Conservation (phyloP, 768 basidiomycete species). For the Chalciporus piperatus region DNA sequence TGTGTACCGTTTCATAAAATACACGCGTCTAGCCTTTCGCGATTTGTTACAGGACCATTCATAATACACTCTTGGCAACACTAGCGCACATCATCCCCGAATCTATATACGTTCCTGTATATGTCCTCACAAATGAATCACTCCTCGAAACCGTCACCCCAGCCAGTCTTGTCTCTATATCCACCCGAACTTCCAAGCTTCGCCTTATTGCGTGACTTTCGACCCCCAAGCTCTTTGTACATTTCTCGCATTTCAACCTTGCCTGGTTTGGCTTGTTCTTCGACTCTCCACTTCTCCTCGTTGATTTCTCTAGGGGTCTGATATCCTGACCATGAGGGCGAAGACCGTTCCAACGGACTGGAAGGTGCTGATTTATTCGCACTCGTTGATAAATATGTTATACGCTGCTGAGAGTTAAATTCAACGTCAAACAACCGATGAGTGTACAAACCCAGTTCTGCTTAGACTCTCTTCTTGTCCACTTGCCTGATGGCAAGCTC, state of each 20-base stretch:
- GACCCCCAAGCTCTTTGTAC: constrained; percentile 87
- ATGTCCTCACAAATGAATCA: constrained; percentile 2
- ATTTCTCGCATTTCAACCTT: constrained; percentile 87
- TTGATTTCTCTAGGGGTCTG: constrained; percentile 77
- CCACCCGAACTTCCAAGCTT: constrained; percentile 67
- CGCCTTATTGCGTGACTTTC: constrained; percentile 72
- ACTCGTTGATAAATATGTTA: constrained; percentile 41
- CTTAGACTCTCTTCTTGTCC: constrained; percentile 93
- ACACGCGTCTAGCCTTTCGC: constrained; percentile 56
- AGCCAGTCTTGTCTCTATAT: constrained; percentile 76
- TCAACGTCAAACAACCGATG: constrained; percentile 3
- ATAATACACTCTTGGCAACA: not conserved
- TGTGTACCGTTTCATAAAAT: constrained; percentile 67
- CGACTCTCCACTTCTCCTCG: constrained; percentile 70
- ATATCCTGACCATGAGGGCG: constrained; percentile 55
- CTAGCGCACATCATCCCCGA: not conserved
- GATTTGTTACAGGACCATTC: constrained; percentile 14
- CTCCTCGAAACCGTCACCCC: constrained; percentile 45
- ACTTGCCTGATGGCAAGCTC: constrained; percentile 76
- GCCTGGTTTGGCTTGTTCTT: constrained; percentile 54
- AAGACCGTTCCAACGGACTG: constrained; percentile 45
- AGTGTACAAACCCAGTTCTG: constrained; percentile 68
- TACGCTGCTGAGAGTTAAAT: constrained; percentile 43
- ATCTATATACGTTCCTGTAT: not conserved
- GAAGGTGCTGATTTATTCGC: constrained; percentile 40